A percentile compares a stretch with the other conserved stretches of the same genome.
These are phyloP conservation scores for Orbilia quercus DNA, from an alignment of 2,329 filamentous ascomycete genomes.

Conservation along the genomic window DNA sequence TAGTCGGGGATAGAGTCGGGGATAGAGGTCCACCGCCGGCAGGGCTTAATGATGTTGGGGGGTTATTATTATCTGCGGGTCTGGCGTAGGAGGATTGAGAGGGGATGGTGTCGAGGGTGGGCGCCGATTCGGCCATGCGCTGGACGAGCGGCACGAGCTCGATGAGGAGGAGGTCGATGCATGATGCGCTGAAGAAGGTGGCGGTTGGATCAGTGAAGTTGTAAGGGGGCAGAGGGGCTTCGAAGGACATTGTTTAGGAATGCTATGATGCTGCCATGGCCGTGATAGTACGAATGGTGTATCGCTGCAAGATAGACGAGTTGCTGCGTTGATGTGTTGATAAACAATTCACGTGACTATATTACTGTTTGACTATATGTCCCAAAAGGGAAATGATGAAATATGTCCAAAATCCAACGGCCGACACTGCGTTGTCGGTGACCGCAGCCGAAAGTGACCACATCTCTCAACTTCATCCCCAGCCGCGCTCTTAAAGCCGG, in stretches of 20 bases:
- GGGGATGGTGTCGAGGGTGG: conserved; percentile 29
- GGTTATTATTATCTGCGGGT: conserved; percentile 58
- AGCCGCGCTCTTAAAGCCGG: too few species aligned
- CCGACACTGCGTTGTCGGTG: not conserved
- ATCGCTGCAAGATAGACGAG: not conserved
- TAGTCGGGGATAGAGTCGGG: conserved; percentile 1
- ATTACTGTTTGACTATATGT: not conserved
- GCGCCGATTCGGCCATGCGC: conserved; percentile 77
- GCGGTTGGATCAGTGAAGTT: conserved; percentile 79
- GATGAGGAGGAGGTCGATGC: conserved; percentile 93
- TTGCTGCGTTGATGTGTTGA: not conserved
- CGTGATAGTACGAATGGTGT: not conserved
- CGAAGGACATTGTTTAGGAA: conserved; percentile 75
- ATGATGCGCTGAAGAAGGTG: conserved; percentile 82
- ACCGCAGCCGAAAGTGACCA: conserved; percentile 4
- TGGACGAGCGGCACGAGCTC: conserved; percentile 96
- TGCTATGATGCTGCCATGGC: conserved; percentile 8
- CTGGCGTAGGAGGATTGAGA: conserved; percentile 66
- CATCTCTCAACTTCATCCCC: not conserved
- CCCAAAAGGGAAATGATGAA: not conserved
- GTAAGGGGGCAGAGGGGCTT: conserved; percentile 75
- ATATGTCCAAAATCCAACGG: conserved; percentile 3
- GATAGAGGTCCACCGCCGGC: not conserved
- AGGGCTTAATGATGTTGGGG: conserved; percentile 51
- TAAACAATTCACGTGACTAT: not conserved